phyloP scores from a whole-genome alignment of 176 grass and related monocot genomes.

The Puccinellia tenuiflora region DNA sequence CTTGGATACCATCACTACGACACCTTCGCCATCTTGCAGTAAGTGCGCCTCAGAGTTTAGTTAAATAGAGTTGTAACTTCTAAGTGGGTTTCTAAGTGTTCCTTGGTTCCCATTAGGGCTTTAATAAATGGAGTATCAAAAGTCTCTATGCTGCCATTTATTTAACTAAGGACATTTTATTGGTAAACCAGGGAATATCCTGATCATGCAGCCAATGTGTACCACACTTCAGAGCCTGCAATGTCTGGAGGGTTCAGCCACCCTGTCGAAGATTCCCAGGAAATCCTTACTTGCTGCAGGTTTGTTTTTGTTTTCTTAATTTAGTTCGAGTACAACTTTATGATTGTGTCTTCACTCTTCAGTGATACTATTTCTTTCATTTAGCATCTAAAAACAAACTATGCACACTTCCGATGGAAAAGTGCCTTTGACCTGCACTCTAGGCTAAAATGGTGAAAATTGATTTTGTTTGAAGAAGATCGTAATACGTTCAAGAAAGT shows the following conservation, averaged over 20 bases:
- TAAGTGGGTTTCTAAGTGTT: not conserved
- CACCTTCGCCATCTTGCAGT: not conserved
- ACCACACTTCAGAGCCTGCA: not conserved
- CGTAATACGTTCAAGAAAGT: not conserved
- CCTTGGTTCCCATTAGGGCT: not conserved
- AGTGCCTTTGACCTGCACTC: not conserved
- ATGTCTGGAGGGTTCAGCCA: not conserved
- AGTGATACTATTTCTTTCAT: not conserved
- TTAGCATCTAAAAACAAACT: not conserved
- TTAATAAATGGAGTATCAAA: not conserved
- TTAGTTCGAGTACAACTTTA: not conserved
- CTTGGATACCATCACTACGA: not conserved
- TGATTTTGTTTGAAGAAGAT: not conserved
- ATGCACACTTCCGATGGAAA: not conserved
- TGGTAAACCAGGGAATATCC: not conserved
- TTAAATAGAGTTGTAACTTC: not conserved
- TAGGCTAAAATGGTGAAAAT: not conserved
- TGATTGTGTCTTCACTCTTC: not conserved
- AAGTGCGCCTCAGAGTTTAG: not conserved
- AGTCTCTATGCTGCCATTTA: not conserved
- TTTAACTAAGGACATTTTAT: not conserved
- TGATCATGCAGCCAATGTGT: not conserved
- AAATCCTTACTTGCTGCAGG: not conserved
- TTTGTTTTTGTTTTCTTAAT: not conserved
- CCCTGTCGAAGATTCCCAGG: not conserved